Conservation (phyloP, 2,329 filamentous ascomycete species). For the Talaromyces sp. region DNA sequence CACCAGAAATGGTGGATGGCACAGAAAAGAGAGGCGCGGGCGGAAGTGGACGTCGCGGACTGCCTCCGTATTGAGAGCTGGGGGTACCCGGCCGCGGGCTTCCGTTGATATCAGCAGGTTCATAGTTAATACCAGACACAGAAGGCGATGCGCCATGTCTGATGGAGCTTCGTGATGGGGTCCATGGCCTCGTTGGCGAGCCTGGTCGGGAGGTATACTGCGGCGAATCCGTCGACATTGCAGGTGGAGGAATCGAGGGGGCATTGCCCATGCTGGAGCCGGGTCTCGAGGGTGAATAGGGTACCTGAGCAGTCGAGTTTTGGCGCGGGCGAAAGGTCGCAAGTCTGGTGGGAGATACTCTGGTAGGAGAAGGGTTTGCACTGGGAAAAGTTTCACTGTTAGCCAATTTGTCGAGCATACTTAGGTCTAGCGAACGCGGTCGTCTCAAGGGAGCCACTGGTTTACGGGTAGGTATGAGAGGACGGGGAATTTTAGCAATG, state of each 20-base stretch:
- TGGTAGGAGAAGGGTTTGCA: constrained; percentile 11
- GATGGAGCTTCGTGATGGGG: constrained; percentile 57
- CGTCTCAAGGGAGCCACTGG: constrained; percentile 1
- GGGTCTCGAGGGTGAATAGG: constrained; percentile 29
- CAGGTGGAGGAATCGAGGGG: constrained; percentile 36
- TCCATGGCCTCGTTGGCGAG: constrained; percentile 48
- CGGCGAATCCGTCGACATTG: constrained; percentile 28
- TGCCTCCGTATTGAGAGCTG: constrained; percentile 80
- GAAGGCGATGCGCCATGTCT: constrained; percentile 20
- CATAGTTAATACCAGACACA: constrained; percentile 63
- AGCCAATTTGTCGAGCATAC: constrained; percentile 9
- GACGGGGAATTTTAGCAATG: constrained; percentile 2
- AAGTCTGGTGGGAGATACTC: constrained; percentile 15
- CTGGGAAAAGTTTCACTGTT: constrained; percentile 5
- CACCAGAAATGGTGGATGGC: constrained; percentile 36
- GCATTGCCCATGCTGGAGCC: constrained; percentile 37
- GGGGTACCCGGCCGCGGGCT: constrained; percentile 86
- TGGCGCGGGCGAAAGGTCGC: constrained; percentile 25
- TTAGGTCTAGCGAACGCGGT: constrained; percentile 3
- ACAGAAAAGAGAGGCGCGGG: constrained; percentile 77
- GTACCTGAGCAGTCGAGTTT: constrained; percentile 21
- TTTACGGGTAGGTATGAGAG: not conserved
- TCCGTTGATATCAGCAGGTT: constrained; percentile 83
- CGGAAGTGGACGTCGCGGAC: constrained; percentile 78
- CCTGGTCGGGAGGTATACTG: constrained; percentile 32